Percentiles rank a stretch among this genome's conserved stretches.
Evolutionary conservation across 805 yeast species (phyloP).

Genomic region (Clavispora vitiphila): DNA sequence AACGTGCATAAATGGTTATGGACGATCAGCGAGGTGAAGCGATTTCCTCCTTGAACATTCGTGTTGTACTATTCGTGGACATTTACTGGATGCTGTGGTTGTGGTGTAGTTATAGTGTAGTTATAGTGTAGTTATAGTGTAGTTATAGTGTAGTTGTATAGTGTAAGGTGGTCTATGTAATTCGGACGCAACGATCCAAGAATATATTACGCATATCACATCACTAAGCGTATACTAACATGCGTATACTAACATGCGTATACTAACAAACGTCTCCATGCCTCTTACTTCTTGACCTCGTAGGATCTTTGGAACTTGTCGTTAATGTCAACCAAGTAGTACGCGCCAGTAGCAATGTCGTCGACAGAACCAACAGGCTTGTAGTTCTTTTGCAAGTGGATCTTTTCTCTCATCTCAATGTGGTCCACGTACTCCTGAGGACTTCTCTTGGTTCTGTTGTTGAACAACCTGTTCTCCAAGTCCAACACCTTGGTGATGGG

Average conservation of each 20-base stretch:
- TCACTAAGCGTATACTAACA: neutral
- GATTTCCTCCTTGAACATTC: no score
- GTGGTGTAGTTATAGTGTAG: no score
- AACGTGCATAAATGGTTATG: no score
- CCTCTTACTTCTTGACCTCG: conserved; percentile 45
- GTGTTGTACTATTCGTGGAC: no score
- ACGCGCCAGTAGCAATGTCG: conserved; percentile 65
- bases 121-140: no score
- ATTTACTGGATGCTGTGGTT: no score
- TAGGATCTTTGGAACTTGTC: conserved; percentile 86
- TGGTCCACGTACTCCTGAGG: conserved; percentile 83
- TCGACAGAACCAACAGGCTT: conserved; percentile 78
- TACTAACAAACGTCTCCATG: neutral
- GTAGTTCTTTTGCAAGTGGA: conserved; percentile 76
- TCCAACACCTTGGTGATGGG: conserved; percentile 59
- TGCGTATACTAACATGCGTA: neutral
- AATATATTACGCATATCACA: neutral
- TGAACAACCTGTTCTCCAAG: conserved; percentile 60
- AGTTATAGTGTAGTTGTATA: no score
- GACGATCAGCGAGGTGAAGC: no score
- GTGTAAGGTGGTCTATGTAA: no score
- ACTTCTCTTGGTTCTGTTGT: conserved; percentile 56
- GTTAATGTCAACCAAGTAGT: conserved; percentile 78
- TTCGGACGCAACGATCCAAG: no score
- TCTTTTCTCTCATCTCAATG: conserved; percentile 79